A percentile compares a stretch with the other conserved stretches of the same genome.
phyloP scores from a whole-genome alignment of 805 yeast species.

The Debaryomyces hansenii region DNA sequence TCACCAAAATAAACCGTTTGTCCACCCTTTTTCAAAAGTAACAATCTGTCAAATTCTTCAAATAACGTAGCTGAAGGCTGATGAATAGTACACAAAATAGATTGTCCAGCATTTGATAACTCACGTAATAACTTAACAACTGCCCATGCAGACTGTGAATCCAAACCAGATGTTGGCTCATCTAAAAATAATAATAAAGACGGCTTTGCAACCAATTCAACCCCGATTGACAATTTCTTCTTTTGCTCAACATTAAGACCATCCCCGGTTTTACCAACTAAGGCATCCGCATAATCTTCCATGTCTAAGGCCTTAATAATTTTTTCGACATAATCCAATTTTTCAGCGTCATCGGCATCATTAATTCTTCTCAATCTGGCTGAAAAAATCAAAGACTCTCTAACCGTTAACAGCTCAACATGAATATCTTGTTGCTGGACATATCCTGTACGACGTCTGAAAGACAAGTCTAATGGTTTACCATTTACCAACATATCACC shows the following conservation, averaged over 20 bases:
- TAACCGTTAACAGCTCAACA: conserved; percentile 17
- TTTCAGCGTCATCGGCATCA: conserved; percentile 12
- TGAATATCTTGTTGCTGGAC: conserved; percentile 23
- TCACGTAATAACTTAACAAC: conserved; percentile 50
- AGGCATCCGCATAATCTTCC: conserved; percentile 15
- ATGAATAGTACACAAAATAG: conserved; percentile 64
- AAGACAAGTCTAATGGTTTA: conserved; percentile 45
- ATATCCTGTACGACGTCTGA: conserved; percentile 41
- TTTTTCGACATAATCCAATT: conserved; percentile 15
- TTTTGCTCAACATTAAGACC: conserved; percentile 21
- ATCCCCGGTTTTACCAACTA: conserved; percentile 14
- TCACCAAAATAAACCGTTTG: conserved; percentile 23
- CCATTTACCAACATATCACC: conserved; percentile 63
- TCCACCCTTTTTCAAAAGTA: conserved; percentile 32
- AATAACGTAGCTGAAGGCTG: conserved; percentile 53
- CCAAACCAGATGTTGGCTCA: conserved; percentile 65
- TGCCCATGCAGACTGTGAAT: conserved; percentile 59
- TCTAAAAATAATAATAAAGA: conserved; percentile 51
- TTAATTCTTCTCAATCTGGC: conserved; percentile 53
- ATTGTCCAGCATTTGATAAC: conserved; percentile 55
- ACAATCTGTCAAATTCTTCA: conserved; percentile 31
- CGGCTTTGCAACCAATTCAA: conserved; percentile 20
- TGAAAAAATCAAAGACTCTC: conserved; percentile 18
- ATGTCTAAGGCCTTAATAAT: conserved; percentile 18
- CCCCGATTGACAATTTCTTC: conserved; percentile 17